Percentiles rank a stretch among this genome's conserved stretches.
Conservation (phyloP, 75 land plant genomes). For the Gnetum montanum region DNA sequence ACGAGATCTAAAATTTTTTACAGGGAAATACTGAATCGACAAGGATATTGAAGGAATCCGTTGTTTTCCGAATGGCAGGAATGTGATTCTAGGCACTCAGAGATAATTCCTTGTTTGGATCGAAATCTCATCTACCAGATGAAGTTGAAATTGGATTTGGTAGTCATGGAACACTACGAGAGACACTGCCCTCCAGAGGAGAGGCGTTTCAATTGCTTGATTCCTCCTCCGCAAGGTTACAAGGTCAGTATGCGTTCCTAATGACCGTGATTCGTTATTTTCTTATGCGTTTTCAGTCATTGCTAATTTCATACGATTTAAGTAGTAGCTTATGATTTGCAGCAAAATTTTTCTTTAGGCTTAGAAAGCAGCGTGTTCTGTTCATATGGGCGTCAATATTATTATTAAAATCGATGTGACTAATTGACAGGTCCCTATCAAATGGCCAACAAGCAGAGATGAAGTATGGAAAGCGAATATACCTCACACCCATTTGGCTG, state of each 20-base stretch:
- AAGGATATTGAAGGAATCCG: background rate
- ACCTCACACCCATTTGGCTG: conserved; percentile 82
- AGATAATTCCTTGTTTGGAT: conserved; percentile 87
- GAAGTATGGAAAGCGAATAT: conserved; percentile 89
- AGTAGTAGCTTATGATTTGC: too few species aligned
- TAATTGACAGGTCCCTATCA: conserved; percentile 83
- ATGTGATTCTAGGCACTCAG: conserved; percentile 61
- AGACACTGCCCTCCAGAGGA: conserved; percentile 80
- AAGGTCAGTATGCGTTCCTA: conserved; percentile 31
- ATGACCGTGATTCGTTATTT: too few species aligned
- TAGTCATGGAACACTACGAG: conserved; percentile 89
- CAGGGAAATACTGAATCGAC: too few species aligned
- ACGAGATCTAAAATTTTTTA: too few species aligned
- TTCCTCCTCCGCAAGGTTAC: conserved; percentile 90
- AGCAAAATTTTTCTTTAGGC: too few species aligned
- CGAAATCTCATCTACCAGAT: conserved; percentile 39
- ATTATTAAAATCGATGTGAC: too few species aligned
- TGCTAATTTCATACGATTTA: too few species aligned
- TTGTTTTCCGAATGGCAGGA: conserved; percentile 31
- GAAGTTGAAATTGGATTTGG: conserved; percentile 63
- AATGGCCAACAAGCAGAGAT: conserved; percentile 89
- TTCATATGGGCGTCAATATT: too few species aligned
- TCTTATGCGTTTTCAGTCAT: too few species aligned
- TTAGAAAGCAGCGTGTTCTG: too few species aligned
- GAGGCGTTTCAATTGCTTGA: conserved; percentile 72